Base-by-base conservation (phyloP, 2,329 filamentous ascomycete species). In the Ophiobolus disseminans region DNA sequence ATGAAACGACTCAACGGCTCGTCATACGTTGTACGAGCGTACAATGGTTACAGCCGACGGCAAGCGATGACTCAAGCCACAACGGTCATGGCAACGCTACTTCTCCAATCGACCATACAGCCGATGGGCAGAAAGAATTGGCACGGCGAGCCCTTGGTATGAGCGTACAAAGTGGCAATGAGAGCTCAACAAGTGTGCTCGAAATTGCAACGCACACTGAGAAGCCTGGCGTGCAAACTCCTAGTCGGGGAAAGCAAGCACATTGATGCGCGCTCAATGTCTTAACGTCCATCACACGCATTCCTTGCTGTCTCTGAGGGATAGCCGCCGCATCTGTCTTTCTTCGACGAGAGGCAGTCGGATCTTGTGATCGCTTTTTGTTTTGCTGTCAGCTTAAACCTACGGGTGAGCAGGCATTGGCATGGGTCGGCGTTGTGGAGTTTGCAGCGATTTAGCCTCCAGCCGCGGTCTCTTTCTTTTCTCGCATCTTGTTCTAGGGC, bases 1-100 rank as follows among this genome's bases (percentile, higher is more conserved):
- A 94, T 55, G 87, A 90, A 59, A 95, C 90, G 0, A 93, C 90
- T 0, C 68, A 90, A 28, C 84, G 90, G 5, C 81, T 95, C 5
- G 88, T 92, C 3, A 82, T 87, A 40, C 84, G 90, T n/a, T 90
- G 91, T 23, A 79, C 82, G 41, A 85, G 84, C 51, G 89, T 92
- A 3, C 79, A 82, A 25, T 91, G 91, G 83, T 78, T 93, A 21
- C 65, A 66, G 32, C 60, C 63, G 21, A 44, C 51, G 5, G 23
- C 48, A 22, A 51, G 76, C 75, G 40, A 54, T 16, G 42, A 37
- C 2, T 32, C 49, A 6, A 44, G 50, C 14, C 36, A 52, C 13
- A 59, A 66, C 28, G 60, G 58, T 10, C 48, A 56, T 19, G 47
- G 55, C 34, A 58, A 41, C 32, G 52, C 60, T 16, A 54, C 59